phyloP scores from a whole-genome alignment of 805 yeast genomes.

The Metschnikowia cubensis region DNA sequence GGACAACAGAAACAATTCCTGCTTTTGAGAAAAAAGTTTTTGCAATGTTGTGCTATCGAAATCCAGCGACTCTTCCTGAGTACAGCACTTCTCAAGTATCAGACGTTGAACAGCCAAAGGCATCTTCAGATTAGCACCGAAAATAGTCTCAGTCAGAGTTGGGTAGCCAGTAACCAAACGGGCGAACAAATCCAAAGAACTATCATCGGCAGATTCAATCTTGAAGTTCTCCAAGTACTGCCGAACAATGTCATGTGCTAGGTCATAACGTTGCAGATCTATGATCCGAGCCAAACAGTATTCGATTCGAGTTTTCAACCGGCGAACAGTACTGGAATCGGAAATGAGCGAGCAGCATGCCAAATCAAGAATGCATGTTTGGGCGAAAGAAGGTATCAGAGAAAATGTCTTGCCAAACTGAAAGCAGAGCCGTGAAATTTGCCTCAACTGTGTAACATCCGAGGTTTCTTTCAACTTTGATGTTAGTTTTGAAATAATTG shows the following conservation, averaged over 20 bases:
- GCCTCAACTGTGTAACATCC: neutral
- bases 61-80: neutral
- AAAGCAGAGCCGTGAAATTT: slow-evolving; percentile 10
- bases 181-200: neutral
- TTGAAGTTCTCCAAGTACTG: neutral
- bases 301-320: neutral
- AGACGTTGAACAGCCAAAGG: neutral
- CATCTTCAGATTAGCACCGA: neutral
- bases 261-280: neutral
- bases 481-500: neutral
- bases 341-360: neutral
- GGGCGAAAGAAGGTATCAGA: slow-evolving; percentile 2
- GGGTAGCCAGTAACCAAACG: neutral
- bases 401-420: slow-evolving; percentile 6
- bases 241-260: neutral
- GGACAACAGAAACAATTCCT: neutral
- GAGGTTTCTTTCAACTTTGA: neutral
- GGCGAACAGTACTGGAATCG: neutral
- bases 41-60: neutral
- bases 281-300: slow-evolving; percentile 1
- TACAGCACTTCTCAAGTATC: neutral
- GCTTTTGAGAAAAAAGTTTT: neutral
- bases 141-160: neutral
- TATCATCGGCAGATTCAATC: neutral
- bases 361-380: slow-evolving; percentile 4